Evolutionary conservation across 2,329 filamentous ascomycete species (phyloP).

Genomic region (Hymenoscyphus fraxineus): DNA sequence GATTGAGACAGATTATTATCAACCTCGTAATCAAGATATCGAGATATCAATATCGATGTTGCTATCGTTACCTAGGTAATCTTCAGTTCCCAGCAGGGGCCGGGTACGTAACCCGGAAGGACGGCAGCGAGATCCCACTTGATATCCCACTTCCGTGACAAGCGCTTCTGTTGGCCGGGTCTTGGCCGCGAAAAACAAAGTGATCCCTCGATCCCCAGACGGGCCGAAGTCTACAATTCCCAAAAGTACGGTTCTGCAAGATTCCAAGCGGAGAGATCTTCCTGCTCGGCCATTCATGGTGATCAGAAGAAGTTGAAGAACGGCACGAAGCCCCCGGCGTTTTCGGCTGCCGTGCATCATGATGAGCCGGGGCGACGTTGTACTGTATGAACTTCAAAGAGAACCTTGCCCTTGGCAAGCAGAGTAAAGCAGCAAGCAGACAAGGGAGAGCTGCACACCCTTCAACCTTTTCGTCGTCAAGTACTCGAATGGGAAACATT

Average conservation of each 20-base stretch:
- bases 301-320: background rate
- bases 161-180: background rate
- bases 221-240: background rate
- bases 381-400: background rate
- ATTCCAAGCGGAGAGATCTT: background rate
- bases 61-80: background rate
- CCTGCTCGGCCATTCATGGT: background rate
- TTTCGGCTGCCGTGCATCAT: background rate
- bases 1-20: background rate
- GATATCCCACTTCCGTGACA: background rate
- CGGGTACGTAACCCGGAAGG: background rate
- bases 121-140: background rate
- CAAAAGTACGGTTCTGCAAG: constrained; percentile 2
- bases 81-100: background rate
- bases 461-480: background rate
- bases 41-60: constrained; percentile 1
- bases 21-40: constrained; percentile 1
- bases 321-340: background rate
- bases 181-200: background rate
- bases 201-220: background rate
- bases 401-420: too few species aligned
- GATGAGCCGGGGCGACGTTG: background rate
- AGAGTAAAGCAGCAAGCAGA: background rate
- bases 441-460: background rate
- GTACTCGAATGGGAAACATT: background rate